phyloP scores from a whole-genome alignment of 2,329 filamentous ascomycete genomes.

The Colletotrichum sidae region DNA sequence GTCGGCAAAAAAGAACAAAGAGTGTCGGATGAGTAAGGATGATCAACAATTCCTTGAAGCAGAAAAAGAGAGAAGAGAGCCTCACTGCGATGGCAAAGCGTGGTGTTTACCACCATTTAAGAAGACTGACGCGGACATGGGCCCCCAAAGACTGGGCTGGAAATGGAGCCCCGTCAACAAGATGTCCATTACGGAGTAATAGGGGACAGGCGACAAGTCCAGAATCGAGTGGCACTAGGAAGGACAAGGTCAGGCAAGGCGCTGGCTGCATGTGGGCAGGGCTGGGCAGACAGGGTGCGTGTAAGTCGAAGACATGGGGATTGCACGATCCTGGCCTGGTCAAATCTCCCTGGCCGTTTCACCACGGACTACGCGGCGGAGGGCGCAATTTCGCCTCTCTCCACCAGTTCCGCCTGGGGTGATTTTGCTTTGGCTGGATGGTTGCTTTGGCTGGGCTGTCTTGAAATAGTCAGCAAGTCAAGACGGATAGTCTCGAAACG shows the following conservation, averaged over 20 bases:
- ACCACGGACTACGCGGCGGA: slow-evolving; percentile 33
- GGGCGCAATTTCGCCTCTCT: slow-evolving; percentile 32
- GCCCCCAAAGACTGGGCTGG: not conserved
- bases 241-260: too few relatives aligned
- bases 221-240: too few relatives aligned
- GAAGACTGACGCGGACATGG: not conserved
- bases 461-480: not conserved
- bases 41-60: slow-evolving; percentile 36
- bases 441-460: not conserved
- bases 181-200: too few relatives aligned
- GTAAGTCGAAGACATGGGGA: slow-evolving; percentile 15
- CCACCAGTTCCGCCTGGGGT: slow-evolving; percentile 27
- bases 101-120: slow-evolving; percentile 29
- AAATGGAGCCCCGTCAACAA: slow-evolving; percentile 26
- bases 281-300: not conserved
- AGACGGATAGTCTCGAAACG: too few relatives aligned
- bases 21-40: slow-evolving; percentile 34
- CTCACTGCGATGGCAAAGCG: not conserved
- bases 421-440: not conserved
- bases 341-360: slow-evolving; percentile 37
- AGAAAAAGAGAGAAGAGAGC: slow-evolving; percentile 18
- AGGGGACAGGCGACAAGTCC: too few relatives aligned
- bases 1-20: slow-evolving; percentile 18
- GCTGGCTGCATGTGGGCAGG: too few relatives aligned
- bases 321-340: slow-evolving; percentile 26